Evolutionary conservation across 2,329 filamentous ascomycete genomes (phyloP).

Genomic region (Nigrospora sphaerica): DNA sequence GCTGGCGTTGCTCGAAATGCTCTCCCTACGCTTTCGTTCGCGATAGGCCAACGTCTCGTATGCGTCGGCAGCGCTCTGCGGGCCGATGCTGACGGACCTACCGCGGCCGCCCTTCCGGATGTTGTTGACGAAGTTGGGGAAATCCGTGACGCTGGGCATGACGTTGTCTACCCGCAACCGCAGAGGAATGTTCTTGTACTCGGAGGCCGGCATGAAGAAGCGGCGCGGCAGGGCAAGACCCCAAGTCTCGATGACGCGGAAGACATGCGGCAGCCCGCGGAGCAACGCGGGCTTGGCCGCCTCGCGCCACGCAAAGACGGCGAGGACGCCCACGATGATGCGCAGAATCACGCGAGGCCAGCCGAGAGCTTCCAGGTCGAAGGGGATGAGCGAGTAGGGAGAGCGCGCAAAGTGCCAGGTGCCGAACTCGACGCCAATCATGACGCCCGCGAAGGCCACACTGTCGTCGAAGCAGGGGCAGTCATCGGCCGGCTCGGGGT

Average conservation of each 20-base stretch:
- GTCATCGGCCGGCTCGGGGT: constrained; percentile 93
- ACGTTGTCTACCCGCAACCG: constrained; percentile 73
- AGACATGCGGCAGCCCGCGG: constrained; percentile 72
- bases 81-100: constrained; percentile 81
- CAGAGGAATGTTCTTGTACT: constrained; percentile 79
- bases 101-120: constrained; percentile 73
- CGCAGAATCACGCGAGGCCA: constrained; percentile 56
- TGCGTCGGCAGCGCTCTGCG: constrained; percentile 91
- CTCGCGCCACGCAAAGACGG: constrained; percentile 86
- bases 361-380: constrained; percentile 60
- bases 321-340: constrained; percentile 70
- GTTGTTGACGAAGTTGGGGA: constrained; percentile 73
- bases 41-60: constrained; percentile 93
- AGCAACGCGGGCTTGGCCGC: constrained; percentile 80
- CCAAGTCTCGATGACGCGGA: constrained; percentile 73
- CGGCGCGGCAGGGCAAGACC: constrained; percentile 77
- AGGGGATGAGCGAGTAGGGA: constrained; percentile 41
- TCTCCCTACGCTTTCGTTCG: constrained; percentile 54
- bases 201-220: constrained; percentile 84
- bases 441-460: constrained; percentile 83
- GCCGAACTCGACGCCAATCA: constrained; percentile 77
- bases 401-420: constrained; percentile 74
- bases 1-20: constrained; percentile 41
- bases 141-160: constrained; percentile 80
- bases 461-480: constrained; percentile 97